Percentiles rank a stretch among this genome's conserved stretches.
Conservation (phyloP, 2,329 filamentous ascomycete genomes). For the Sphaerulina vaccinii region DNA sequence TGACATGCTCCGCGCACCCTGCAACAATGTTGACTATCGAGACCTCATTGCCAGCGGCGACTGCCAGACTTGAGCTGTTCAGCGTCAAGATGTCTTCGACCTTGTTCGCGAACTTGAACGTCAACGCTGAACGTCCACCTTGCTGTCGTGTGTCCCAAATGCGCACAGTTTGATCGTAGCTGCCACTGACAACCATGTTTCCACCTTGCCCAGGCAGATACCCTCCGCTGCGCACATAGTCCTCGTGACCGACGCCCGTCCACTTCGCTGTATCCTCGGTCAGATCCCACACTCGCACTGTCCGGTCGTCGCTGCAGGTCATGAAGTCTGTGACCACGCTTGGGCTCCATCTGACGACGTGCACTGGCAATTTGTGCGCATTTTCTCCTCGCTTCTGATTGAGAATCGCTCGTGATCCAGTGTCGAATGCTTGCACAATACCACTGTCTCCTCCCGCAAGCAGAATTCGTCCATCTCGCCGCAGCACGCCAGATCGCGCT, state of each 20-base stretch:
- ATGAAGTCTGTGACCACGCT: conserved; percentile 76
- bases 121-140: conserved; percentile 70
- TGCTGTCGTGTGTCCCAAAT: conserved; percentile 87
- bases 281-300: conserved; percentile 91
- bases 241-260: conserved; percentile 80
- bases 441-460: conserved; percentile 90
- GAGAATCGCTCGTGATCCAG: conserved; percentile 82
- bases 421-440: conserved; percentile 91
- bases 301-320: conserved; percentile 88
- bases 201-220: conserved; percentile 78
- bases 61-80: conserved; percentile 81
- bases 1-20: conserved; percentile 79
- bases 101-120: conserved; percentile 88
- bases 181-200: conserved; percentile 75
- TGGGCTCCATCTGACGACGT: conserved; percentile 88
- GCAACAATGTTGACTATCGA: conserved; percentile 91
- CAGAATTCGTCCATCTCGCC: conserved; percentile 82
- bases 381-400: conserved; percentile 74
- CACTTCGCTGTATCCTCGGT: conserved; percentile 73
- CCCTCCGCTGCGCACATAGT: conserved; percentile 84
- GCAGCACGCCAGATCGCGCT: conserved; percentile 83
- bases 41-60: conserved; percentile 80
- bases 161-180: conserved; percentile 90
- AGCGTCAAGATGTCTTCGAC: conserved; percentile 86
- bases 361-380: conserved; percentile 82